Base-by-base conservation (phyloP, 805 yeast genomes). In the Nakazawaea molendinolei region DNA sequence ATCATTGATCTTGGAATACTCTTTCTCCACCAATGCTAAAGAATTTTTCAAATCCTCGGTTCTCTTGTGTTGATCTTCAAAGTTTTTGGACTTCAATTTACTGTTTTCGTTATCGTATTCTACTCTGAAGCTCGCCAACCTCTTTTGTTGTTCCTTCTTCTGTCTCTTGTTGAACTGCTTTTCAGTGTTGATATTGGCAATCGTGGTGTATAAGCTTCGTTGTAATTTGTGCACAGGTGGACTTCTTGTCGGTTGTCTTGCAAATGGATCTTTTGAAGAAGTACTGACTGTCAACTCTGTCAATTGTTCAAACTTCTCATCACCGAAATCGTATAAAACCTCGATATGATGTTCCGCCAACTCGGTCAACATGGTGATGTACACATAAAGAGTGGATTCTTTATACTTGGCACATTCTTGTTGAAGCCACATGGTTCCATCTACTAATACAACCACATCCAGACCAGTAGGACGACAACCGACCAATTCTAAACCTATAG, bases 341-440 rank as follows among this genome's bases (percentile, higher is more conserved):
- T 70, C 74, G 33, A 80, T 65, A 43, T 76, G 80, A 43, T 79
- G 81, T 42, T 77, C 79, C 8, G 81, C 72, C 14, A 68, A 51
- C 2, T 86, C 84, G 21, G 79, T 74, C 25, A 80, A 28, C 39
- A 36, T 36, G 5, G 34, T 31, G 5, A 36, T 21, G 19, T 31
- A 31, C 8, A 36, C 35, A 16, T 36, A 36, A 12, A 36, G 19
- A 3, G 39, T 36, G 10, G 39, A 31, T 14, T 36, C 39, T n/a
- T 31, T 36, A 16, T 31, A 36, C n/a, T 22, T 31, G 13, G 26
- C 39, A 25, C 72, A 63, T 0, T 76, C 65, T 2, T 76, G 74
- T 48, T 78, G 85, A 18, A 76, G 71, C 87, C 87, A 80, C 10
- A 72, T 65, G 16, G 79, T 68, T 16, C 85, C 86, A 47, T 80